Conservation (phyloP, 495 filamentous ascomycete species). For the Xanthoparmelia taractica region DNA sequence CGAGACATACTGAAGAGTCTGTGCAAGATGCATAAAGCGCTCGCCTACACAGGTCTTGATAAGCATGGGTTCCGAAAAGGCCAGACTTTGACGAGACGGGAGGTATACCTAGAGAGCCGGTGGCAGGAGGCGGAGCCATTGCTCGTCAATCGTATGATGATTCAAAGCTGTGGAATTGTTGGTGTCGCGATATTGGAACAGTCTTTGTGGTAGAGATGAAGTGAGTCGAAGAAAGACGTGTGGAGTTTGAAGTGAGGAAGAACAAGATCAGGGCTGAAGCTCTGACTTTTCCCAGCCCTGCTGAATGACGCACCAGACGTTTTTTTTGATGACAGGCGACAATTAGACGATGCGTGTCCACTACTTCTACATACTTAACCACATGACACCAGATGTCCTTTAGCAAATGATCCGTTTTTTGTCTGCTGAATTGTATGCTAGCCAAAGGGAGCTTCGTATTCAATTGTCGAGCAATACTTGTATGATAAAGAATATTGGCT, state of each 20-base stretch:
- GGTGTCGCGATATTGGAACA: neutral
- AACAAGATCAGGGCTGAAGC: conserved; percentile 7
- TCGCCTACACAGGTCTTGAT: conserved; percentile 60
- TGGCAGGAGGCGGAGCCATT: conserved; percentile 69
- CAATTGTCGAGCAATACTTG: neutral
- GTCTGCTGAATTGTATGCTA: too few species aligned
- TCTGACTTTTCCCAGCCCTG: conserved; percentile 3
- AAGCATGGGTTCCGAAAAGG: neutral
- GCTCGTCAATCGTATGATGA: conserved; percentile 12
- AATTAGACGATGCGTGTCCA: neutral
- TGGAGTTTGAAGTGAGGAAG: conserved; percentile 6
- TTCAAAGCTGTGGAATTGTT: conserved; percentile 3
- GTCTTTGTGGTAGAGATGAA: neutral
- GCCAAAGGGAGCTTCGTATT: too few species aligned
- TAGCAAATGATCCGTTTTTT: neutral
- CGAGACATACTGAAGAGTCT: conserved; percentile 76
- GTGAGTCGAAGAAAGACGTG: neutral
- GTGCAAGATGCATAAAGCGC: conserved; percentile 65
- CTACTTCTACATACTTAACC: neutral
- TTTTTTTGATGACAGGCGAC: conserved; percentile 3
- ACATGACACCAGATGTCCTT: neutral
- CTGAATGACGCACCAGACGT: neutral
- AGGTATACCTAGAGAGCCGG: neutral
- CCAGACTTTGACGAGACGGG: neutral
- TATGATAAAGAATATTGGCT: conserved; percentile 5